These are phyloP conservation scores for Botrytis porri DNA, from an alignment of 2,329 filamentous ascomycete genomes.

Conservation along the genomic window DNA sequence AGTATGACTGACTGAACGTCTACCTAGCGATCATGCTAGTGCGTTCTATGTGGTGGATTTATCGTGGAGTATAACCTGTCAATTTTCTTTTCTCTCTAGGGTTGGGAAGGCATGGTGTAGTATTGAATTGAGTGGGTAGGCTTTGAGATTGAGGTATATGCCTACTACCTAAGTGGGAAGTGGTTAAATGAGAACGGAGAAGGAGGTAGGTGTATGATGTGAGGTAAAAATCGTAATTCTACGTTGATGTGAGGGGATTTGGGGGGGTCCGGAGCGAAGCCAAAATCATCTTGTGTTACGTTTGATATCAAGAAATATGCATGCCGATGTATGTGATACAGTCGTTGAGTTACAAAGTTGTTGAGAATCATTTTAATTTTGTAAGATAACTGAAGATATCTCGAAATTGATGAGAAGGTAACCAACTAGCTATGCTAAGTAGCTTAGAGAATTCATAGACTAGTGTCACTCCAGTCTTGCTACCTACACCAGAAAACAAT, in stretches of 20 bases:
- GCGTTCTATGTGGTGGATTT: too few species aligned
- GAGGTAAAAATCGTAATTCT: too few species aligned
- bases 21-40: too few species aligned
- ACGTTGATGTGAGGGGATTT: not conserved
- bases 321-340: not conserved
- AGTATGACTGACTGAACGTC: too few species aligned
- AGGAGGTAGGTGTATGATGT: not conserved
- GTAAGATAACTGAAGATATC: constrained; percentile 7
- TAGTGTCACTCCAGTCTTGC: not conserved
- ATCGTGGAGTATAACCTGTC: too few species aligned
- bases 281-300: not conserved
- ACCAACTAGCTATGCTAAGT: not conserved
- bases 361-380: not conserved
- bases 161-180: not conserved
- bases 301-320: not conserved
- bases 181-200: not conserved
- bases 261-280: not conserved
- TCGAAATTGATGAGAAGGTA: not conserved
- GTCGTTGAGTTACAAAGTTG: not conserved
- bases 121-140: not conserved
- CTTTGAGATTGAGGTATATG: not conserved
- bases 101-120: fast-evolving
- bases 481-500: not conserved
- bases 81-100: not conserved
- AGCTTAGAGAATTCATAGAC: not conserved